Percentiles rank a stretch among this genome's conserved stretches.
phyloP scores from a whole-genome alignment of 257 asterid species.

The Plectranthus barbatus region DNA sequence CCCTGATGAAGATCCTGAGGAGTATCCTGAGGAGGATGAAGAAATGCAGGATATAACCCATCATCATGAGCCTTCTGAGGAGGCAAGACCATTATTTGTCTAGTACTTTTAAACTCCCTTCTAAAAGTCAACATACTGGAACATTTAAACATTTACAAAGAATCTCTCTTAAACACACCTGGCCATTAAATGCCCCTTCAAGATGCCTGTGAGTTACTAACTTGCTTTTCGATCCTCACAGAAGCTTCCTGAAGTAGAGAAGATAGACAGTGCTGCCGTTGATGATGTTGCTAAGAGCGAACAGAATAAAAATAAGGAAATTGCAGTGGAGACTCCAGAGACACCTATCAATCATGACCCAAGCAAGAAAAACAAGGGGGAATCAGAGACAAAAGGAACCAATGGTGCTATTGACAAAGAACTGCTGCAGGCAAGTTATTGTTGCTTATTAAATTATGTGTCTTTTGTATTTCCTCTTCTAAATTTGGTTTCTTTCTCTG shows the following conservation, averaged over 20 bases:
- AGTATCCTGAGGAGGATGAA: conserved; percentile 52
- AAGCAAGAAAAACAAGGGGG: conserved; percentile 38
- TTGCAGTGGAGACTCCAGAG: conserved; percentile 25
- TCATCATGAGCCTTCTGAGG: conserved; percentile 29
- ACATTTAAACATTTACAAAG: neutral
- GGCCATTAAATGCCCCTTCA: neutral
- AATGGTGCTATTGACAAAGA: conserved; percentile 47
- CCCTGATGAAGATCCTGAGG: conserved; percentile 55
- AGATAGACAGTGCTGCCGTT: conserved; percentile 24
- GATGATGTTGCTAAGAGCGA: conserved; percentile 15
- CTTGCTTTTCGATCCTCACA: conserved; percentile 15
- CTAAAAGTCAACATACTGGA: neutral
- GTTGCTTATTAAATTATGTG: conserved; percentile 2
- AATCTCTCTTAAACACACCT: neutral
- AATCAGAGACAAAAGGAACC: conserved; percentile 26
- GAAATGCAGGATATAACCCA: conserved; percentile 45
- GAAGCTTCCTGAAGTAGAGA: conserved; percentile 33
- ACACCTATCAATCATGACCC: conserved; percentile 12
- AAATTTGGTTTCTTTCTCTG: conserved; percentile 7
- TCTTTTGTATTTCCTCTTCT: neutral
- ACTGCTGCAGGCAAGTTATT: conserved; percentile 54
- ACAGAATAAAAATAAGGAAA: conserved; percentile 28
- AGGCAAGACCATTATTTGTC: conserved; percentile 31
- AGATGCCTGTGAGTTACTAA: neutral
- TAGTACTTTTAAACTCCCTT: neutral